phyloP scores from a whole-genome alignment of 768 basidiomycete species.

The Cystoderma amianthinum region DNA sequence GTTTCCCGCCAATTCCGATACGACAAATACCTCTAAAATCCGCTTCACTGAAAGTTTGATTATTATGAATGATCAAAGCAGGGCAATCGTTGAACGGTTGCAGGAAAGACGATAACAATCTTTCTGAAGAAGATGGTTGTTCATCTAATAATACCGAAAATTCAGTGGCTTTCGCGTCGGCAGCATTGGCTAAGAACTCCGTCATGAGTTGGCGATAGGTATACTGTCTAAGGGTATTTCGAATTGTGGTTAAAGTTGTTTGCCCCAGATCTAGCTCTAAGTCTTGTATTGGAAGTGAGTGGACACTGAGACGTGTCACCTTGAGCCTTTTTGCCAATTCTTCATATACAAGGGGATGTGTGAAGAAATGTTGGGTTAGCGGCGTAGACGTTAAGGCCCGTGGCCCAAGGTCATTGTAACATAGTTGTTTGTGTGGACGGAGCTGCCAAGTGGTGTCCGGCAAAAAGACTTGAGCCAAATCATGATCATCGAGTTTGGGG shows the following conservation, averaged over 20 bases:
- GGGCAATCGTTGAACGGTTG: constrained; percentile 23
- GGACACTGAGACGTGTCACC: constrained; percentile 25
- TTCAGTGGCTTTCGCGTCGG: constrained; percentile 38
- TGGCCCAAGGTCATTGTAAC: constrained; percentile 35
- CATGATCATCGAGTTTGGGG: constrained; percentile 10
- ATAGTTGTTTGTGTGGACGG: constrained; percentile 18
- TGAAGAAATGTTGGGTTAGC: constrained; percentile 16
- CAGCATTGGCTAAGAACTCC: constrained; percentile 50
- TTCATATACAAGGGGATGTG: constrained; percentile 24
- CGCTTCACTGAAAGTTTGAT: constrained; percentile 27
- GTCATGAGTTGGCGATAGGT: constrained; percentile 32
- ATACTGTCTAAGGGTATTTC: constrained; percentile 33
- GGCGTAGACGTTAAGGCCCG: constrained; percentile 12
- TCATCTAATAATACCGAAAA: constrained; percentile 35
- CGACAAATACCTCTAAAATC: constrained; percentile 41
- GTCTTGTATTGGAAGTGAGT: constrained; percentile 17
- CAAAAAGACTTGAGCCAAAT: constrained; percentile 22
- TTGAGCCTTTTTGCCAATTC: constrained; percentile 19
- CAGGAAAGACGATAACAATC: constrained; percentile 27
- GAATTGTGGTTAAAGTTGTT: constrained; percentile 32
- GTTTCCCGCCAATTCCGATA: constrained; percentile 40
- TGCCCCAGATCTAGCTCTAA: constrained; percentile 35
- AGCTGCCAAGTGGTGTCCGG: constrained; percentile 22
- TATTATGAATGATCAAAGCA: constrained; percentile 38
- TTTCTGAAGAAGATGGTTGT: constrained; percentile 1